Base-by-base conservation (phyloP, 257 asterid species). In the Euphrasia confusa region DNA sequence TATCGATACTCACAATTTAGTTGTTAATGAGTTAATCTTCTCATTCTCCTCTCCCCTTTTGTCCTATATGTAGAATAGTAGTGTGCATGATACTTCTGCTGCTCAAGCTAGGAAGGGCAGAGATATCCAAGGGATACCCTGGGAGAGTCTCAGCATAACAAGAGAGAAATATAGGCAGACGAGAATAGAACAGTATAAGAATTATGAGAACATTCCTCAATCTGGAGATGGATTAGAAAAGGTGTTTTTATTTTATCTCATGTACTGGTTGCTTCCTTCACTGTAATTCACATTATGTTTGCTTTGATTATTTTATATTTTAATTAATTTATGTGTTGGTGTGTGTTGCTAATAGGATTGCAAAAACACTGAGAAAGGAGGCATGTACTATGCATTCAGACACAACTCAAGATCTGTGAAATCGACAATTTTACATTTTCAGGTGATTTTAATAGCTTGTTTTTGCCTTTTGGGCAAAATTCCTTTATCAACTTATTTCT, bases 111-210 rank as follows among this genome's bases (percentile, higher is more conserved):
- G 94, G 74, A 74, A 66, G 66, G 96, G 96, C 7, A 88, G 76
- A 87, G 96, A 91, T 77, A 88, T 91, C 61, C 95, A 91, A 77
- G 98, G 98, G 56, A 91, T 91, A 78, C 98, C 95, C 18, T 91
- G 98, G 98, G 90, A 86, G 55, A 78, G 85, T 63, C 94, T 91
- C 72, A 84, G 79, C 82, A 78, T 86, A 66, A 85, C 92, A 60
- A 84, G 96, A 65, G 94, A 86, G 75, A 85, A 77, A 66, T 91
- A 85, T 65, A 73, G 94, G 72, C 80, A 81, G 71, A 84, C 92
- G 47, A 91, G 98, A 75, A 68, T 84, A 71, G 92, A 84, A 50
- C 94, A 82, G 65, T 88, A 91, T 69, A 85, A 82, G 74, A 91
- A 91, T 71, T 88, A 88, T 63, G 95, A 86, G 47, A 91, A 91